Conservation (phyloP, 2,329 filamentous ascomycete genomes). For the Aureobasidium pullulans region DNA sequence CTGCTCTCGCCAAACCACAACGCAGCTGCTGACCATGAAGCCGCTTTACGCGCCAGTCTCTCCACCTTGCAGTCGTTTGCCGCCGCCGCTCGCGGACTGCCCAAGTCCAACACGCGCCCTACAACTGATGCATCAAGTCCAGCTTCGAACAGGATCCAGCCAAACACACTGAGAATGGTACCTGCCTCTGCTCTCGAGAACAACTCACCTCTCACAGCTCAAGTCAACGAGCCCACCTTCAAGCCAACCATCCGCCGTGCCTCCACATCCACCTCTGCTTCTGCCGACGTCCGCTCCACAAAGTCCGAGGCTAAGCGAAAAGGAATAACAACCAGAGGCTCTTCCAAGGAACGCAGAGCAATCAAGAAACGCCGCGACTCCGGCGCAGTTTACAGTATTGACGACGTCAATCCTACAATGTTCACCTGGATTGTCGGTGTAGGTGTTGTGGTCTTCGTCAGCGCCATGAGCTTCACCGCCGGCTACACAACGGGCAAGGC, state of each 20-base stretch:
- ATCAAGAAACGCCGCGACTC: constrained; percentile 37
- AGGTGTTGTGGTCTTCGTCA: constrained; percentile 56
- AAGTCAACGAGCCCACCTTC: constrained; percentile 26
- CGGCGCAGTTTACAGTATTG: constrained; percentile 7
- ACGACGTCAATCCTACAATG: constrained; percentile 48
- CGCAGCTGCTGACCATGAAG: constrained; percentile 70
- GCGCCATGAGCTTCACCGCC: constrained; percentile 57
- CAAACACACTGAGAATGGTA: constrained; percentile 50
- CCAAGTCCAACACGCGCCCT: constrained; percentile 49
- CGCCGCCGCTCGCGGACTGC: constrained; percentile 74
- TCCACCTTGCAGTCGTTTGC: constrained; percentile 93
- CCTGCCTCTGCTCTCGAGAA: constrained; percentile 47
- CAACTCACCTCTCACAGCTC: constrained; percentile 19
- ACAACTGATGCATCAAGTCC: constrained; percentile 21
- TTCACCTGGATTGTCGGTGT: constrained; percentile 61
- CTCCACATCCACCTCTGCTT: constrained; percentile 24
- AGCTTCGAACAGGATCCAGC: constrained; percentile 35
- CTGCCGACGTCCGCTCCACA: constrained; percentile 19
- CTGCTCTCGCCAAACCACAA: constrained; percentile 69
- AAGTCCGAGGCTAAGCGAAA: constrained; percentile 40
- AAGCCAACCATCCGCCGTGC: constrained; percentile 29
- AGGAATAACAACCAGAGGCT: constrained; percentile 30
- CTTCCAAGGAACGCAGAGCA: constrained; percentile 37
- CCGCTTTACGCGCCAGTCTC: constrained; percentile 83
- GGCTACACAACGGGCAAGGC: constrained; percentile 57